phyloP scores from a whole-genome alignment of 169 alveolate genomes.

The Plasmodium knowlesi region DNA sequence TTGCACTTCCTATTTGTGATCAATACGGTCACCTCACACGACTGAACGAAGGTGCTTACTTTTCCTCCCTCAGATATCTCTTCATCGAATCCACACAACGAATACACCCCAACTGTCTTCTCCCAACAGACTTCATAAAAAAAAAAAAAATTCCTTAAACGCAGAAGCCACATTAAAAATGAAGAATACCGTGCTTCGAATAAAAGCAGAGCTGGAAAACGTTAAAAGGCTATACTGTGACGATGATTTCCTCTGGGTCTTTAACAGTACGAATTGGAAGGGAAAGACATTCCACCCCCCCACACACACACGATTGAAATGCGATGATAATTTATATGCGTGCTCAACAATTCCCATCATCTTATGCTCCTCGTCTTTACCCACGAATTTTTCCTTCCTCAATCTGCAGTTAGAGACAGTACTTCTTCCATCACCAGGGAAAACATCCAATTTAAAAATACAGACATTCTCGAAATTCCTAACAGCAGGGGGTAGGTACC shows the following conservation, averaged over 20 bases:
- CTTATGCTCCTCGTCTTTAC: background rate
- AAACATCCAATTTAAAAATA: constrained; percentile 44
- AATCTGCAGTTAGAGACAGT: constrained; percentile 12
- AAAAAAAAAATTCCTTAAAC: background rate
- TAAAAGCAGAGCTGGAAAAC: constrained; percentile 60
- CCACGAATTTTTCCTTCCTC: too few species aligned
- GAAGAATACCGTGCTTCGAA: constrained; percentile 57
- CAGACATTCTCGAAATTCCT: constrained; percentile 36
- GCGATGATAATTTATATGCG: background rate
- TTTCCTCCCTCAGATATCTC: too few species aligned
- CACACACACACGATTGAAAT: background rate
- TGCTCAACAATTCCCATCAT: background rate
- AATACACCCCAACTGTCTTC: background rate
- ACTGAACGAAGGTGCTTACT: background rate
- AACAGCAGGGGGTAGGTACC: constrained; percentile 72
- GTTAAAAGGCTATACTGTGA: constrained; percentile 62
- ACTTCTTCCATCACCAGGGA: constrained; percentile 46
- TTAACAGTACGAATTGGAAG: constrained; percentile 26
- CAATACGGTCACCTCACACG: background rate
- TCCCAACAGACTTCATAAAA: background rate
- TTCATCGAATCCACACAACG: background rate
- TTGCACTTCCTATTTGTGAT: background rate
- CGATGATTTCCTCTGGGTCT: constrained; percentile 53
- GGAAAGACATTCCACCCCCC: background rate
- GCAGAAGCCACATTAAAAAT: background rate